Percentiles rank a stretch among this genome's conserved stretches.
Evolutionary conservation across 495 filamentous ascomycete genomes (phyloP).

Genomic region (Penicillium antarcticum): DNA sequence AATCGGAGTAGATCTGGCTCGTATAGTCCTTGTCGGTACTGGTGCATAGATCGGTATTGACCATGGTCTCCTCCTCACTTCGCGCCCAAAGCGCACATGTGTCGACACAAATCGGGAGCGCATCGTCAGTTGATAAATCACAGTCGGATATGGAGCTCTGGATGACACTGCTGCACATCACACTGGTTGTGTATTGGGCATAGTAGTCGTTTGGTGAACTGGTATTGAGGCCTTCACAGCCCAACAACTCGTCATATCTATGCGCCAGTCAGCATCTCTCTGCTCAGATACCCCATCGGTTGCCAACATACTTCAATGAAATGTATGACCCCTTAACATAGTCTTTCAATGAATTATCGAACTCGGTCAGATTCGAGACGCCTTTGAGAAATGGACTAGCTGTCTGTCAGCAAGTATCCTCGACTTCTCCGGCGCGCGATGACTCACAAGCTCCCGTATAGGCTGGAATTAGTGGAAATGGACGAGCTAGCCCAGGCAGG

Average conservation of each 20-base stretch:
- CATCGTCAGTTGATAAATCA: constrained; percentile 55
- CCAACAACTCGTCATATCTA: constrained; percentile 57
- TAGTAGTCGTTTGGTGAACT: constrained; percentile 83
- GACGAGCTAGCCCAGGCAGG: constrained; percentile 79
- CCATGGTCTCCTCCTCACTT: constrained; percentile 79
- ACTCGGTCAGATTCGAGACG: constrained; percentile 70
- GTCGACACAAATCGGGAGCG: constrained; percentile 82
- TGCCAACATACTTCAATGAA: constrained; percentile 59
- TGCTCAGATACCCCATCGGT: not conserved
- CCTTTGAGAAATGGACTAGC: constrained; percentile 80
- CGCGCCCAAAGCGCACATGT: constrained; percentile 80
- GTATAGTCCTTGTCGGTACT: constrained; percentile 60
- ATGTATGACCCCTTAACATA: constrained; percentile 77
- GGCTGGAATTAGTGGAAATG: constrained; percentile 65
- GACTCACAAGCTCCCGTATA: constrained; percentile 76
- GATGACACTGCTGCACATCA: constrained; percentile 92
- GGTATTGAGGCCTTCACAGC: constrained; percentile 74
- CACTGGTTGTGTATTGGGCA: constrained; percentile 87
- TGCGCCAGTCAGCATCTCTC: constrained; percentile 12
- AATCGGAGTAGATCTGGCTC: constrained; percentile 84
- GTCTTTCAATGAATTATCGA: constrained; percentile 70
- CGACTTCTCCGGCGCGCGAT: not conserved
- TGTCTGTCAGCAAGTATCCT: constrained; percentile 21
- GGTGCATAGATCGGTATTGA: constrained; percentile 71
- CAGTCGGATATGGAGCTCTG: constrained; percentile 83